A percentile compares a stretch with the other conserved stretches of the same genome.
Conservation (phyloP, 352 stramenopile species). For the Phytophthora sansomeana region DNA sequence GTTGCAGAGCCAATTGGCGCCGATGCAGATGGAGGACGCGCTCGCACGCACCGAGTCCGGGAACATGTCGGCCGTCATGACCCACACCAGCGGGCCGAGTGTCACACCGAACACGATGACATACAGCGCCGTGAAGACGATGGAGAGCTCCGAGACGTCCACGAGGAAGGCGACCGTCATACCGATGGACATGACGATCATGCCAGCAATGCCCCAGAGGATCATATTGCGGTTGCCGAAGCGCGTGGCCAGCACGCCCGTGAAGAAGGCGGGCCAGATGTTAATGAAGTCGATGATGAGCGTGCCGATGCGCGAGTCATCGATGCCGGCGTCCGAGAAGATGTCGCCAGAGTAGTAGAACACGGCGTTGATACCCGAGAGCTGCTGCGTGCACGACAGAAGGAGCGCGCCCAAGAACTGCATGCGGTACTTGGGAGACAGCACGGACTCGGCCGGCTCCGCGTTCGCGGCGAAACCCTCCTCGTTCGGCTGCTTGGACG, state of each 20-base stretch:
- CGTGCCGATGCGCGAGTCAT: too few relatives aligned
- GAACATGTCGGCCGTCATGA: conserved; percentile 33
- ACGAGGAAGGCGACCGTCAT: conserved; percentile 59
- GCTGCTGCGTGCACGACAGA: conserved; percentile 44
- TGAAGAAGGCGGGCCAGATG: too few relatives aligned
- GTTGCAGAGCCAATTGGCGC: conserved; percentile 52
- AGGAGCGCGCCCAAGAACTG: conserved; percentile 47
- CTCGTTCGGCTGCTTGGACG: conserved; percentile 25
- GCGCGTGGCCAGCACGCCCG: conserved; percentile 41
- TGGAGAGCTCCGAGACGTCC: conserved; percentile 43
- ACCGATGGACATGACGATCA: conserved; percentile 56
- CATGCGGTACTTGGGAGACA: conserved; percentile 37
- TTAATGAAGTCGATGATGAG: too few relatives aligned
- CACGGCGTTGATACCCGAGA: conserved; percentile 60
- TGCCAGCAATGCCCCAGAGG: conserved; percentile 48
- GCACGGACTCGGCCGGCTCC: conserved; percentile 23
- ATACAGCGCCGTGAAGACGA: conserved; percentile 61
- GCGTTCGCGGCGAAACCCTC: conserved; percentile 1
- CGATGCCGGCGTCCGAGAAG: too few relatives aligned
- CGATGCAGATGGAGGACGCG: conserved; percentile 50
- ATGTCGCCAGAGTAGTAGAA: too few relatives aligned
- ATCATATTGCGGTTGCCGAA: conserved; percentile 69
- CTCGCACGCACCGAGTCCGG: conserved; percentile 40
- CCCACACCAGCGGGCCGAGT: too few relatives aligned
- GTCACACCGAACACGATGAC: too few relatives aligned